Evolutionary conservation across 805 yeast genomes (phyloP).

Genomic region (Barnettozyma sucrosica): DNA sequence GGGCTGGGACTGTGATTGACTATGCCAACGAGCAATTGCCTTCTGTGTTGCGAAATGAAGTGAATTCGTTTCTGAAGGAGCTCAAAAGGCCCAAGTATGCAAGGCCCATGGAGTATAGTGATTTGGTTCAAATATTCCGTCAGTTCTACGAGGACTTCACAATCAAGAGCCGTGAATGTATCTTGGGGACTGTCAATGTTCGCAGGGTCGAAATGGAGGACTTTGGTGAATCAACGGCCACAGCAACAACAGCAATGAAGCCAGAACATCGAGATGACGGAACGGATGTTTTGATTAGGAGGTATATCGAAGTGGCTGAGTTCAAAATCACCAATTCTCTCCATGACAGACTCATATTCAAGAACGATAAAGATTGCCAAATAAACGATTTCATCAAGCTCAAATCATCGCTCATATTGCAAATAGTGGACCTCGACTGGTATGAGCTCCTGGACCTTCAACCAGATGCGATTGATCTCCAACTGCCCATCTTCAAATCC

Average conservation of each 20-base stretch:
- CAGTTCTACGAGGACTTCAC: slow-evolving; percentile 17
- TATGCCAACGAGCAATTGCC: slow-evolving; percentile 9
- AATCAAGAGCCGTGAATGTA: slow-evolving; percentile 10
- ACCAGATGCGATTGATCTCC: slow-evolving; percentile 8
- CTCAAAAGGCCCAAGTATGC: slow-evolving; percentile 19
- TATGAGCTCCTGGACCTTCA: slow-evolving; percentile 13
- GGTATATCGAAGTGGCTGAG: slow-evolving; percentile 19
- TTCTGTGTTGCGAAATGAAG: slow-evolving; percentile 7
- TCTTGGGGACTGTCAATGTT: slow-evolving; percentile 13
- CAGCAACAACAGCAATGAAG: too few relatives aligned
- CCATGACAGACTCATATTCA: slow-evolving; percentile 16
- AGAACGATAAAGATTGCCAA: slow-evolving; percentile 11
- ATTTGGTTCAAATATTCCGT: slow-evolving; percentile 17
- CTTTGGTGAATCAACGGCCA: not conserved
- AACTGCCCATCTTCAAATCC: not conserved
- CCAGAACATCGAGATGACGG: slow-evolving; percentile 5
- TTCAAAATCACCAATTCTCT: slow-evolving; percentile 9
- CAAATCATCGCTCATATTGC: slow-evolving; percentile 13
- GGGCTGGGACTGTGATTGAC: not conserved
- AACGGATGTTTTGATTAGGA: not conserved
- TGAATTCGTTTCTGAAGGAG: slow-evolving; percentile 16
- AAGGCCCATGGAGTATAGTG: slow-evolving; percentile 17
- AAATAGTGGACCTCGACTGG: slow-evolving; percentile 14
- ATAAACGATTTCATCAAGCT: slow-evolving; percentile 15
- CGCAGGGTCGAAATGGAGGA: slow-evolving; percentile 7